phyloP scores from a whole-genome alignment of 2,329 filamentous ascomycete genomes.

The Alternaria arbusti region DNA sequence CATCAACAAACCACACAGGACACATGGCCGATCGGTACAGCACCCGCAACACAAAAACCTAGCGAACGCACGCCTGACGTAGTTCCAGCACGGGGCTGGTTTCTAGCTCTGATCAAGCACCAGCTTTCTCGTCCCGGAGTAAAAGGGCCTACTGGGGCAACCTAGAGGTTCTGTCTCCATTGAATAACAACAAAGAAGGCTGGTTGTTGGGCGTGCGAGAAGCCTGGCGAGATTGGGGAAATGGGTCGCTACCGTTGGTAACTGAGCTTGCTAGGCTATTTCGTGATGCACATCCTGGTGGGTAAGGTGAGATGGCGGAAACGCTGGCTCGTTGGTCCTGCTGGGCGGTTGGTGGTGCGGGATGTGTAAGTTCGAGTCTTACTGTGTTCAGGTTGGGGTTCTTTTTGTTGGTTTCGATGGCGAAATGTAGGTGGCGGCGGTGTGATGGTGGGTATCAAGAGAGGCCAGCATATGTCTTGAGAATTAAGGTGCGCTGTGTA shows the following conservation, averaged over 20 bases:
- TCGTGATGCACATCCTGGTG: background rate
- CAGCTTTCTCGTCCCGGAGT: background rate
- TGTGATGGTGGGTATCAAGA: background rate
- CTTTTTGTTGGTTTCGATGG: background rate
- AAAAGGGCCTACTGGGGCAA: background rate
- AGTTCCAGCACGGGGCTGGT: background rate
- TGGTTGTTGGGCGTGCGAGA: background rate
- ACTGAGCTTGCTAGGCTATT: background rate
- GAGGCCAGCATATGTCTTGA: accelerated
- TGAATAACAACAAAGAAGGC: background rate
- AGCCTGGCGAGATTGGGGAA: background rate
- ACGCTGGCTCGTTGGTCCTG: background rate
- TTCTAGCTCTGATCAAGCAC: background rate
- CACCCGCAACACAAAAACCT: background rate
- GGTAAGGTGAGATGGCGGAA: background rate
- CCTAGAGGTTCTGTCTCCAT: background rate
- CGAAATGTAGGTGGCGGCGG: accelerated
- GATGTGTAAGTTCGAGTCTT: background rate
- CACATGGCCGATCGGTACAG: background rate
- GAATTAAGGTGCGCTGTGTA: accelerated
- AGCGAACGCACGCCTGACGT: background rate
- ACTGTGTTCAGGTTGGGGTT: background rate
- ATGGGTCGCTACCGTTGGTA: background rate
- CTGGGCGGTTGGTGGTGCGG: background rate
- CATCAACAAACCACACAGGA: background rate